Conservation (phyloP, 2,329 filamentous ascomycete genomes). For the Aspergillus pseudoterreus region DNA sequence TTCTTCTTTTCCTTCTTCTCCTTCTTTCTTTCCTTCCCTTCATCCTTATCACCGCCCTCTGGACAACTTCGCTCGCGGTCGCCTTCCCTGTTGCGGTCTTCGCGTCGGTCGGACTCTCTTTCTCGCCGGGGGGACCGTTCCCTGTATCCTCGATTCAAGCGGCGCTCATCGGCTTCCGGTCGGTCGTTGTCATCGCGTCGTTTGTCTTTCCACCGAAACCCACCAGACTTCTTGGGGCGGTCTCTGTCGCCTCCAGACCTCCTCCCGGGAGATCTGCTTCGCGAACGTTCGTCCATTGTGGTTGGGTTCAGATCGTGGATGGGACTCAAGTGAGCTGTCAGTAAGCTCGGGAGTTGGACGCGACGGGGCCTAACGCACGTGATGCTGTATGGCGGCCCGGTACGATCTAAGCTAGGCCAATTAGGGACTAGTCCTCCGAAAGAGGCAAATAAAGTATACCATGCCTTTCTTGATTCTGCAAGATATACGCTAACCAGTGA, state of each 20-base stretch:
- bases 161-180: constrained; percentile 42
- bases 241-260: constrained; percentile 33
- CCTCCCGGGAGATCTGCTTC: constrained; percentile 43
- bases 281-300: constrained; percentile 34
- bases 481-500: no score
- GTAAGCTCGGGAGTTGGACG: constrained; percentile 13
- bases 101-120: constrained; percentile 27
- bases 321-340: constrained; percentile 16
- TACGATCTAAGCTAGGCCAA: background rate
- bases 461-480: background rate
- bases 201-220: constrained; percentile 50
- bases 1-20: constrained; percentile 43
- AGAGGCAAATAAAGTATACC: background rate
- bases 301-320: constrained; percentile 9
- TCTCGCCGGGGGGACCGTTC: constrained; percentile 37
- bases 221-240: constrained; percentile 38
- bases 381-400: constrained; percentile 17
- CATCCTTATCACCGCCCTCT: constrained; percentile 21
- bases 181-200: constrained; percentile 46
- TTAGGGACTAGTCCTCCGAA: background rate
- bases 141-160: constrained; percentile 50
- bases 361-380: constrained; percentile 20
- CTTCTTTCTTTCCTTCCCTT: constrained; percentile 35
- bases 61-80: constrained; percentile 25
- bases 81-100: background rate